Percentiles rank a stretch among this genome's conserved stretches.
These are phyloP conservation scores for Amanita pseudoporphyria DNA, from an alignment of 768 basidiomycete genomes.

Conservation along the genomic window DNA sequence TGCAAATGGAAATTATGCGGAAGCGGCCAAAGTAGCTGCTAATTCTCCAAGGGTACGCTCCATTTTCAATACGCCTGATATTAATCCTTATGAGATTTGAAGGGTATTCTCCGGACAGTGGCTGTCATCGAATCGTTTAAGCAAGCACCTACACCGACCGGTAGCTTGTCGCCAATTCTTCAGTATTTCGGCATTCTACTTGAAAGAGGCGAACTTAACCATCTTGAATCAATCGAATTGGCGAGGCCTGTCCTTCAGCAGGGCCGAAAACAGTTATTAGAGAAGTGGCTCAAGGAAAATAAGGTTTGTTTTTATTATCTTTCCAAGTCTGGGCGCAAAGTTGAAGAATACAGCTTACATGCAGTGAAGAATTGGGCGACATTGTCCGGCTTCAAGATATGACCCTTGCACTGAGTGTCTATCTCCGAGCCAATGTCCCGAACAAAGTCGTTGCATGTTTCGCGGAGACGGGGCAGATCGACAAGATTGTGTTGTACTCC, in stretches of 20 bases:
- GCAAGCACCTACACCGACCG: slow-evolving; percentile 81
- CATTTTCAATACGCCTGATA: not conserved
- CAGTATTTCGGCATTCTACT: slow-evolving; percentile 99
- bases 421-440: slow-evolving; percentile 93
- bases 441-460: slow-evolving; percentile 99
- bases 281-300: slow-evolving; percentile 99
- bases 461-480: slow-evolving; percentile 96
- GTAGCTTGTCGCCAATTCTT: slow-evolving; percentile 88
- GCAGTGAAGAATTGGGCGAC: slow-evolving; percentile 97
- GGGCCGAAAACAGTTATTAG: slow-evolving; percentile 91
- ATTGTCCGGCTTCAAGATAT: slow-evolving; percentile 92
- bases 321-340: not conserved
- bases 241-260: slow-evolving; percentile 94
- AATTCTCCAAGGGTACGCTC: slow-evolving; percentile 79
- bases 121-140: slow-evolving; percentile 98
- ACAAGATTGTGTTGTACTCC: slow-evolving; percentile 95
- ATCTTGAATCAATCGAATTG: slow-evolving; percentile 89
- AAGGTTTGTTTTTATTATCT: slow-evolving; percentile 45
- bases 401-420: slow-evolving; percentile 95
- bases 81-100: slow-evolving; percentile 4
- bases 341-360: slow-evolving; percentile 63
- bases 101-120: slow-evolving; percentile 92
- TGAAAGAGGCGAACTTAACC: slow-evolving; percentile 97
- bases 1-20: slow-evolving; percentile 77
- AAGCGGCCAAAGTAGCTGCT: slow-evolving; percentile 96